Percentiles rank a stretch among this genome's conserved stretches.
Conservation (phyloP, 2,329 filamentous ascomycete species). For the Phialophora chinensis region DNA sequence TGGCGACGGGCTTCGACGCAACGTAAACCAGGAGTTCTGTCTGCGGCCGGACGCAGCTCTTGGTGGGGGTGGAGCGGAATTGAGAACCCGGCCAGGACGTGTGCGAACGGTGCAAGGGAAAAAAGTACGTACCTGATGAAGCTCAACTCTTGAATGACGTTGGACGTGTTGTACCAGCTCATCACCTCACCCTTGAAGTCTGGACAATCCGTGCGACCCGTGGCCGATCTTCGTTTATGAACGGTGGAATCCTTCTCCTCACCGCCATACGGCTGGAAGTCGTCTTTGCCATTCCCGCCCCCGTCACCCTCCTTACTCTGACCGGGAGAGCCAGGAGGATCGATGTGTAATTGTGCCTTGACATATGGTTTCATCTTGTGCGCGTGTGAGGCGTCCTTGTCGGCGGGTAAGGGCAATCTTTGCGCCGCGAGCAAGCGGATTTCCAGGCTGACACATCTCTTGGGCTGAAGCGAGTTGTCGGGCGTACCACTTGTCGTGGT, state of each 20-base stretch:
- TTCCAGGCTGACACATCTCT: constrained; percentile 67
- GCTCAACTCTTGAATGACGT: constrained; percentile 71
- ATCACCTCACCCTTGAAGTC: constrained; percentile 68
- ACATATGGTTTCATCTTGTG: constrained; percentile 73
- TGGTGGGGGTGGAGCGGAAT: not conserved
- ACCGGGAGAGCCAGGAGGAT: constrained; percentile 57
- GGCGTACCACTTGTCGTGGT: not conserved
- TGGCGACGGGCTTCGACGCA: not conserved
- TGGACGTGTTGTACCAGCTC: constrained; percentile 61
- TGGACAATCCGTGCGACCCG: constrained; percentile 64
- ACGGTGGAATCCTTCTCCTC: constrained; percentile 53
- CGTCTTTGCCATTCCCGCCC: constrained; percentile 43
- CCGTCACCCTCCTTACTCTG: constrained; percentile 60
- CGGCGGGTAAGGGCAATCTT: constrained; percentile 70
- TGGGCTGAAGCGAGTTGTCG: constrained; percentile 50
- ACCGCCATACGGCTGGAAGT: constrained; percentile 53
- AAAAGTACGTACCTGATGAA: constrained; percentile 69
- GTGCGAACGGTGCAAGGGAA: constrained; percentile 11
- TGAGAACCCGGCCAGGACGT: not conserved
- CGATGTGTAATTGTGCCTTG: constrained; percentile 80
- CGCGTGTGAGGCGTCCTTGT: constrained; percentile 45
- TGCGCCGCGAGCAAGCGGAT: constrained; percentile 80
- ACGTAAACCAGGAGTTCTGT: not conserved
- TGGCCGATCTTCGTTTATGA: constrained; percentile 64
- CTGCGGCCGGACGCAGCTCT: not conserved